Evolutionary conservation across 768 basidiomycete species (phyloP), one percentile per base, ranked within the genome.

Genomic region (Rhodotorula diobovata): DNA sequence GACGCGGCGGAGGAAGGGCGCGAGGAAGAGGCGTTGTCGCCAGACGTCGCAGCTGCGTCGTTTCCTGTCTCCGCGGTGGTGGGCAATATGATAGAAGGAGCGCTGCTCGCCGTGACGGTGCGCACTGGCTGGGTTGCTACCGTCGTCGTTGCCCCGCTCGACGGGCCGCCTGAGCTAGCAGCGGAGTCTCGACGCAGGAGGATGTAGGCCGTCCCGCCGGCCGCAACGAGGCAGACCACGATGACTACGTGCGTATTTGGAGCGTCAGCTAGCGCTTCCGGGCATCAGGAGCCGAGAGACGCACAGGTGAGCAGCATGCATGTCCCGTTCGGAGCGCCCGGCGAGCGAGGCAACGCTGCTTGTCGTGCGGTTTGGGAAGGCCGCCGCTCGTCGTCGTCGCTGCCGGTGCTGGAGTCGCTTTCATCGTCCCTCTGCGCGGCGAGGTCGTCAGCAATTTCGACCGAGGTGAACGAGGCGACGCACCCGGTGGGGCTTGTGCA

Each of bases 211-310:
- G 25, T 20, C 10, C 15, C 54, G 0, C 20, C 54, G 2, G 28
- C 21, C 20, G 54, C 54, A 12, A 55, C 34, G 10, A 55, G 34
- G 32, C 32, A 23, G 20, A 55, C 54, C 23, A 32, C 34, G 8
- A 55, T 7, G 54, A 55, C 54, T 55, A 34, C 30, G 32, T 30
- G 18, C 32, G 30, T 10, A 20, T 6, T 1, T 20, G 3, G 16
- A 1, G 1, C 2, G 11, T 20, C 53, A 54, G 30, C 30, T 2
- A 1, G 16, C 20, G 2, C 4, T 15, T 5, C 1, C 21, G 32
- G 4, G 34, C 45, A 30, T 12, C 8, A 35, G 4, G 20, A 35
- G 18, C 3, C 8, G 34, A 2, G 21, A 2, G 15, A 8, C 20
- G 34, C 54, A 55, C 51, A 53, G n/a, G 30, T 14, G n/a, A 53